Percentiles rank a stretch among this genome's conserved stretches.
Conservation (phyloP, 116 monocot species). For the Papilionanthe hybrid region DNA sequence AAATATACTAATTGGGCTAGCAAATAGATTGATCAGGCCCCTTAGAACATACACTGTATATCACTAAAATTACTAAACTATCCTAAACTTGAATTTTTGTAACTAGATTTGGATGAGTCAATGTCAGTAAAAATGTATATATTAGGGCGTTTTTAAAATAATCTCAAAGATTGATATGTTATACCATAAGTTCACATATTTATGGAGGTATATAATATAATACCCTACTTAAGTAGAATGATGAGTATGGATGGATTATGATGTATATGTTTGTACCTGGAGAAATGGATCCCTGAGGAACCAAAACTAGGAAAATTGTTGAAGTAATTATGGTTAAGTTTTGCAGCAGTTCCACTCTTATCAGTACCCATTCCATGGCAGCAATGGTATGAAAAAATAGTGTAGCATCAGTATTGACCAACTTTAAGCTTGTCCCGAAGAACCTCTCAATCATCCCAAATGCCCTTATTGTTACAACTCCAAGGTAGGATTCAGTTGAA, state of each 20-base stretch:
- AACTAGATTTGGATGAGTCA: no score
- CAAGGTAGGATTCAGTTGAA: slow-evolving; percentile 61
- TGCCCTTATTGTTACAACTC: slow-evolving; percentile 67
- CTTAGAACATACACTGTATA: no score
- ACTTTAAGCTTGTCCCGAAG: slow-evolving; percentile 40
- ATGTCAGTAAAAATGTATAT: no score
- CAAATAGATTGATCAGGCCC: no score
- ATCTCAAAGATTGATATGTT: no score
- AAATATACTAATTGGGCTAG: no score
- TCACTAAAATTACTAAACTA: no score
- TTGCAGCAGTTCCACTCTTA: slow-evolving; percentile 64
- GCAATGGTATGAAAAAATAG: slow-evolving; percentile 69
- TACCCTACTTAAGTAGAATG: no score
- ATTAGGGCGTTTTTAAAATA: no score
- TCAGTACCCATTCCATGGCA: slow-evolving; percentile 67
- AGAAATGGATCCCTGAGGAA: slow-evolving; percentile 45
- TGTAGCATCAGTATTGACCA: slow-evolving; percentile 70
- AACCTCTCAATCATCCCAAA: slow-evolving; percentile 47
- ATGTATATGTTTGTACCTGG: slow-evolving; percentile 38
- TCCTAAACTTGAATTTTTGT: no score
- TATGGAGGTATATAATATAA: no score
- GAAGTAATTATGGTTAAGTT: slow-evolving; percentile 47
- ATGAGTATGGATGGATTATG: background rate
- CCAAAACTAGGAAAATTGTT: slow-evolving; percentile 50
- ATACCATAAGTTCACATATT: no score